Evolutionary conservation across 441 rosid species (phyloP), one percentile per base, ranked within the genome.

Genomic region (Macaranga tanarius): DNA sequence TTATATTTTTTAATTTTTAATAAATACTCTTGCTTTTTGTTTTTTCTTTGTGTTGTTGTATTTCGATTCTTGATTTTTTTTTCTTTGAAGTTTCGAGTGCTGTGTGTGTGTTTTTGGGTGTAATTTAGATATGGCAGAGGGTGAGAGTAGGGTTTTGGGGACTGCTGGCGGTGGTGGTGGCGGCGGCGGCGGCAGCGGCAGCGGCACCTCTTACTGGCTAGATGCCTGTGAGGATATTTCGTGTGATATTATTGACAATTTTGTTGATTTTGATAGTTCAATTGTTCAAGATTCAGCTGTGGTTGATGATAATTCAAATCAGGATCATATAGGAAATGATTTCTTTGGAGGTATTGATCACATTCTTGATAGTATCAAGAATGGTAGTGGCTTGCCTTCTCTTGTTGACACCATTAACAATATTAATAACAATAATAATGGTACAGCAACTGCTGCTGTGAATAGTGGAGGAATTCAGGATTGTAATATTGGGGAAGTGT

Each of bases 261-360:
- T 95, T 70, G 89, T 89, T 31, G 89, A 86, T 82, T 89, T 90
- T 70, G 93, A 86, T 79, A 74, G 85, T 82, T 80, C 87, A 26
- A 65, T 84, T 67, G 88, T 72, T 79, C 77, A 75, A 60, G 91
- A 76, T 61, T 73, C 89, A 16, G 77, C 73, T 19, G 89, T 82
- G 48, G 76, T 73, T 19, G 89, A 83, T 52, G 83, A 78, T 80
- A 66, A 75, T 66, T 75, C 84, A 9, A 81, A 76, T 81, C 87
- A 82, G 69, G 84, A 80, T 10, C 65, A 69, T 80, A 48, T 80
- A 15, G 73, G 50, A 44, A 86, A 69, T 68, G 98, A 93, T 79
- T 93, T 95, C 70, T 93, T 95, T 77, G 97, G 99, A 71, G 97
- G 98, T 38, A 93, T 95, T 77, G 98, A 93, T 82, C 95, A 84